Conservation (phyloP, 2,329 filamentous ascomycete species). For the Rhinocladiella similis region DNA sequence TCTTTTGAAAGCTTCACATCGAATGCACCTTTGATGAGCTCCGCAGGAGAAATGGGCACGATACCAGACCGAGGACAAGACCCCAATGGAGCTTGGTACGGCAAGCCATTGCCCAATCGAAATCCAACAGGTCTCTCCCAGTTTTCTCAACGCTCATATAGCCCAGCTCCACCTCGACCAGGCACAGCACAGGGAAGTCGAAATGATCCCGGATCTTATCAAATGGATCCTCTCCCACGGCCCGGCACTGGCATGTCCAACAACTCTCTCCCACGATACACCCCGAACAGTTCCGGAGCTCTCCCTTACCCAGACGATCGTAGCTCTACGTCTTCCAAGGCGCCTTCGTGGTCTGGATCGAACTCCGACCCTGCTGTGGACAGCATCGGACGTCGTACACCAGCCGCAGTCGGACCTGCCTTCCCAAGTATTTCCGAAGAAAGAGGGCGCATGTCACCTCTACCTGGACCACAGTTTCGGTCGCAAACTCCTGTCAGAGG, state of each 20-base stretch:
- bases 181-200: conserved; percentile 31
- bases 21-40: conserved; percentile 61
- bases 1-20: conserved; percentile 61
- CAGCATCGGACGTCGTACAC: conserved; percentile 17
- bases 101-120: conserved; percentile 19
- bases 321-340: conserved; percentile 14
- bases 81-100: conserved; percentile 30
- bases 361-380: conserved; percentile 11
- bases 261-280: conserved; percentile 19
- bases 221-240: conserved; percentile 31
- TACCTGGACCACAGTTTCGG: conserved; percentile 21
- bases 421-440: conserved; percentile 25
- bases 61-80: conserved; percentile 24
- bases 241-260: conserved; percentile 28
- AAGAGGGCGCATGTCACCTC: conserved; percentile 24
- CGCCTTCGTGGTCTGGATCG: conserved; percentile 18
- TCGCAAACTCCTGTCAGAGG: conserved; percentile 22
- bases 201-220: conserved; percentile 30
- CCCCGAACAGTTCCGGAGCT: conserved; percentile 17
- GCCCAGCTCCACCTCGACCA: conserved; percentile 28
- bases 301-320: conserved; percentile 25
- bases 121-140: conserved; percentile 31
- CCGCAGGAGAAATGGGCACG: conserved; percentile 63
- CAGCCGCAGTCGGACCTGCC: conserved; percentile 12
- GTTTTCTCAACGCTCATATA: conserved; percentile 31